Percentiles rank a stretch among this genome's conserved stretches.
Evolutionary conservation across 163 green algal species (phyloP).

Genomic region (Volvox carteri): DNA sequence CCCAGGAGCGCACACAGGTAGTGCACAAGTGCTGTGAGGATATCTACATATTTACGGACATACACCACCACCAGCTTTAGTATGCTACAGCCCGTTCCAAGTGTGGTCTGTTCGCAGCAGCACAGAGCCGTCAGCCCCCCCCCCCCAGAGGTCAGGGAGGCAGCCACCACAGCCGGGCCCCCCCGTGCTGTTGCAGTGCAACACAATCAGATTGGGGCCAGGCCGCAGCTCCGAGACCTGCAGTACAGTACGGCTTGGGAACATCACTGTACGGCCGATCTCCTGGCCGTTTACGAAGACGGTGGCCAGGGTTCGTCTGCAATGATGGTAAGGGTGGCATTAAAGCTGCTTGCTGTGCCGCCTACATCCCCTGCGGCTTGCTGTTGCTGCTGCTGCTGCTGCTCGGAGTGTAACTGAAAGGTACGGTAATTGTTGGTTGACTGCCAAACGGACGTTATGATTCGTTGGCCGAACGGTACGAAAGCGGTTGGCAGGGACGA

Average conservation of each 20-base stretch:
- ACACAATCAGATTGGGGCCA: not conserved
- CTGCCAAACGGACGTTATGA: not conserved
- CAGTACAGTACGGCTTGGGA: not conserved
- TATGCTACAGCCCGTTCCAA: not conserved
- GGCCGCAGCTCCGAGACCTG: not conserved
- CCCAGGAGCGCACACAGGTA: no score
- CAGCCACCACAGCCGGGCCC: not conserved
- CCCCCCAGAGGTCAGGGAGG: not conserved
- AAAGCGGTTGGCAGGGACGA: not conserved
- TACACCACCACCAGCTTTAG: not conserved
- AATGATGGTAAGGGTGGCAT: not conserved
- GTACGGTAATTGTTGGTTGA: not conserved
- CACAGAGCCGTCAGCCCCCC: not conserved
- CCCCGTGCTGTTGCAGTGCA: not conserved
- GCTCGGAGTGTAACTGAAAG: not conserved
- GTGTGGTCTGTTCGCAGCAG: not conserved
- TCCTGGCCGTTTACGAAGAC: not conserved
- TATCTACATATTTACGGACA: no score
- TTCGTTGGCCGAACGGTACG: not conserved
- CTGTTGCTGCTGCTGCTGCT: not conserved
- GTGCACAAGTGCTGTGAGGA: no score
- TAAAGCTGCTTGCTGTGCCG: not conserved
- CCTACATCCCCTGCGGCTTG: not conserved
- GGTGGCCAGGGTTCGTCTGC: not conserved
- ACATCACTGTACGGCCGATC: not conserved